Evolutionary conservation across 176 grass and related monocot species (phyloP), one percentile per base, ranked within the genome.

Genomic region (Secale cereale): DNA sequence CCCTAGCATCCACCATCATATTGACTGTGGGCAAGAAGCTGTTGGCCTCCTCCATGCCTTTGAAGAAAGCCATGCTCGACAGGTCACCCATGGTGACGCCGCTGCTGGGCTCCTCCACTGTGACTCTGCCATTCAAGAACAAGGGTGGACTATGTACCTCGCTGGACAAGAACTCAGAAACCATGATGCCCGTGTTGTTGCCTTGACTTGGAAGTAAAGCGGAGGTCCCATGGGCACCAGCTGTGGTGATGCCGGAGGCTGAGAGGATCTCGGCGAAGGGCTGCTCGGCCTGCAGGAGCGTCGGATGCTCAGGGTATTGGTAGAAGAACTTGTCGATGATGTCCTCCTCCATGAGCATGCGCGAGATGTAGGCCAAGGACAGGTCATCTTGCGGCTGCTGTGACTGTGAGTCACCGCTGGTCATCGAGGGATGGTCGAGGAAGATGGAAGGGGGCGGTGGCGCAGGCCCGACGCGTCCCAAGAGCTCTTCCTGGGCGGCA

Each of bases 21-120:
- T 68, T 35, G 7, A 62, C 33, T 28, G 65, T 86, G 30, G 86
- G 90, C 68, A 92, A 80, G 63, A 92, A 92, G 48, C 82, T 92
- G 45, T 83, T 80, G 8, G 86, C 90, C 56, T 92, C 86, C 65
- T 83, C 86, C 56, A 67, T 37, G 46, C 90, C 90, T 81, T 36
- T 92, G 40, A 22, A 31, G 60, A 81, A 77, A 37, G 57, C 76
- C 76, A 78, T 61, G 56, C 33, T 78, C 7, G 76, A 78, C 26
- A 65, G 16, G 60, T 65, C 12, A 16, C 28, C 3, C 39, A 50
- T 80, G 60, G 26, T 27, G 57, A 17, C 22, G 28, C 5, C 11
- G 28, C 27, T 76, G 9, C 8, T 22, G 63, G 43, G 45, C 32
- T 46, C 50, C 54, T 77, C 79, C 8, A n/a, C 20, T 27, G 37